Conservation (phyloP, 2,329 filamentous ascomycete species). For the Dryadomyces quercivorus region DNA sequence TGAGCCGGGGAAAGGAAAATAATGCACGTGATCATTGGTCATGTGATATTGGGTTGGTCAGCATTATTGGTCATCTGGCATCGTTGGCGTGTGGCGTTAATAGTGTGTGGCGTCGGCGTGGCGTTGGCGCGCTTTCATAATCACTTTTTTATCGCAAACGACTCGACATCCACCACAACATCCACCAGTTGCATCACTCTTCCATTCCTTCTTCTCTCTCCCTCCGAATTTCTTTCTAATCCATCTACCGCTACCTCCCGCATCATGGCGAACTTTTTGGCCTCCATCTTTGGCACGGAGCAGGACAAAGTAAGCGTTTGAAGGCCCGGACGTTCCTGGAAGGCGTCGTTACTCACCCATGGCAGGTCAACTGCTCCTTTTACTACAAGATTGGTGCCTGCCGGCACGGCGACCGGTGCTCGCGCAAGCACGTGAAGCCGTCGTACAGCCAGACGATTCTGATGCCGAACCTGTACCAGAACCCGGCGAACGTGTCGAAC, state of each 20-base stretch:
- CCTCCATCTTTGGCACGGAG: slow-evolving; percentile 98
- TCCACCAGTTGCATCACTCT: neutral
- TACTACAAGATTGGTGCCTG: slow-evolving; percentile 99
- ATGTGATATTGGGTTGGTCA: neutral
- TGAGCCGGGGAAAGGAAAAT: too few relatives aligned
- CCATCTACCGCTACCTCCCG: neutral
- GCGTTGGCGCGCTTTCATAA: neutral
- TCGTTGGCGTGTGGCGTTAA: too few relatives aligned
- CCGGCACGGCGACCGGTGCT: slow-evolving; percentile 95
- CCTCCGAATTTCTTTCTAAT: neutral
- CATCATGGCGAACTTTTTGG: slow-evolving; percentile 91
- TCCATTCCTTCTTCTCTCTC: neutral
- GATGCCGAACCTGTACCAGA: slow-evolving; percentile 97
- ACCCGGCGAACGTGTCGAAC: slow-evolving; percentile 92
- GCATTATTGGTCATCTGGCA: too few relatives aligned
- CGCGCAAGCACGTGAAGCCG: slow-evolving; percentile 96
- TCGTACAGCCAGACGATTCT: slow-evolving; percentile 97
- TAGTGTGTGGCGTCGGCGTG: neutral
- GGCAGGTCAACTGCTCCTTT: slow-evolving; percentile 90
- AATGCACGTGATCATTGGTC: neutral
- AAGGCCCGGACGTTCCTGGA: too few relatives aligned
- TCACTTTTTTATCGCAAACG: neutral
- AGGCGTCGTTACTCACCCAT: too few relatives aligned
- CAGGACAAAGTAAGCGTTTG: slow-evolving; percentile 66
- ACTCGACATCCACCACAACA: neutral